Base-by-base conservation (phyloP, 805 yeast genomes). In the Candida pseudofarinosa region DNA sequence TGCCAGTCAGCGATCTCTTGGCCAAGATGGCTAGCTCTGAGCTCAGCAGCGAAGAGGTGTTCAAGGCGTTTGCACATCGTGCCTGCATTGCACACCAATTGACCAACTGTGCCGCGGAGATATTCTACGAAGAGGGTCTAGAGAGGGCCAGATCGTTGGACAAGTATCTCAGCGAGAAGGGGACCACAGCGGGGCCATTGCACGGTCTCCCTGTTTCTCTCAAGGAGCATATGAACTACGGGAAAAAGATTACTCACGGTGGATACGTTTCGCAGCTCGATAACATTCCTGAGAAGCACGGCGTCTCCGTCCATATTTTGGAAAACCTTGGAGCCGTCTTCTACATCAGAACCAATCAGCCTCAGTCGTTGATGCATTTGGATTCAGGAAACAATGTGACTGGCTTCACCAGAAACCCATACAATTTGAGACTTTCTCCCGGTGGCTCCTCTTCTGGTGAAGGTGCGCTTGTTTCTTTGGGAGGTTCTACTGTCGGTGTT, bases 161-260 rank as follows among this genome's bases (percentile, higher is more conserved):
- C 54, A 74, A 68, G 18, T 71, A 74, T 53, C 77, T 50, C 43
- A 59, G 56, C 41, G 49, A 67, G 35, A 60, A 72, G 34, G 83
- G 81, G 13, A 69, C 74, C 47, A 59, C 72, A 1, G 54, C 76
- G 30, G 87, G 87, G 20, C 82, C 85, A 1, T 68, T 82, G 37
- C 87, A 82, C 51, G 88, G 88, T 2, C 60, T 82, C 23, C 88
- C 88, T 2, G 63, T 81, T 26, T 79, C 85, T 0, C 65, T 81
- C 41, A 81, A 81, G 47, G 83, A 74, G 49, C 77, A 73, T 44
- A 62, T 67, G 59, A 49, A 54, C 44, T 67, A 51, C 52, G 58
- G 51, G 41, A 66, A 60, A 26, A 64, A 51, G 41, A 52, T 58
- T 46, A 62, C 73, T 10, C 73, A 69, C 48, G 74, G 62, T 16